Conservation (phyloP, 1,284 basidiomycete species). For the Fomitopsis pinicola region DNA sequence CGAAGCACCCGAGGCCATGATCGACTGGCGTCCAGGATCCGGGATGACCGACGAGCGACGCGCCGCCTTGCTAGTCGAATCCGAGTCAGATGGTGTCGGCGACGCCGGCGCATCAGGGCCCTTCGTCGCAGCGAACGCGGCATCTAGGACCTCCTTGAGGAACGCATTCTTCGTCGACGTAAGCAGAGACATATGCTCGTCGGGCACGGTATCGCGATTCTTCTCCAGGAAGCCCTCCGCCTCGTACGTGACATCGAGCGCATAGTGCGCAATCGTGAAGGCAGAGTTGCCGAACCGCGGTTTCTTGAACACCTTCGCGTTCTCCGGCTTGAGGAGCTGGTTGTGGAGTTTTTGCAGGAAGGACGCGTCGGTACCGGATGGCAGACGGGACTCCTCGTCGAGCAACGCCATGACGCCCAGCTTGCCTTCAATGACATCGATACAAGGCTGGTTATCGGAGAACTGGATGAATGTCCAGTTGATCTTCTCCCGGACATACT, state of each 20-base stretch:
- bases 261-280: slow-evolving; percentile 98
- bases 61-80: slow-evolving; percentile 68
- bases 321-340: slow-evolving; percentile 83
- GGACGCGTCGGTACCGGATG: slow-evolving; percentile 88
- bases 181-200: slow-evolving; percentile 91
- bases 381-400: slow-evolving; percentile 97
- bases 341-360: slow-evolving; percentile 93
- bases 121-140: slow-evolving; percentile 76
- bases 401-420: slow-evolving; percentile 93
- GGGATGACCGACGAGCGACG: slow-evolving; percentile 80
- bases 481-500: slow-evolving; percentile 97
- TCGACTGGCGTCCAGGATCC: slow-evolving; percentile 75
- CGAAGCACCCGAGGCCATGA: slow-evolving; percentile 40
- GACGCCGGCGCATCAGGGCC: slow-evolving; percentile 60
- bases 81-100: slow-evolving; percentile 71
- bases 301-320: slow-evolving; percentile 93
- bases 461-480: slow-evolving; percentile 99
- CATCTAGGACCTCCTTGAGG: slow-evolving; percentile 91
- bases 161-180: slow-evolving; percentile 87
- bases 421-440: slow-evolving; percentile 97
- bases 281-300: slow-evolving; percentile 96
- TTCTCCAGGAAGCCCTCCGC: slow-evolving; percentile 99
- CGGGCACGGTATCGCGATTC: slow-evolving; percentile 98
- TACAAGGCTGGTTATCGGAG: slow-evolving; percentile 98
- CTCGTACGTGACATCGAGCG: slow-evolving; percentile 97